Base-by-base conservation (phyloP, 305 asterid species). In the Solanum hybrid region DNA sequence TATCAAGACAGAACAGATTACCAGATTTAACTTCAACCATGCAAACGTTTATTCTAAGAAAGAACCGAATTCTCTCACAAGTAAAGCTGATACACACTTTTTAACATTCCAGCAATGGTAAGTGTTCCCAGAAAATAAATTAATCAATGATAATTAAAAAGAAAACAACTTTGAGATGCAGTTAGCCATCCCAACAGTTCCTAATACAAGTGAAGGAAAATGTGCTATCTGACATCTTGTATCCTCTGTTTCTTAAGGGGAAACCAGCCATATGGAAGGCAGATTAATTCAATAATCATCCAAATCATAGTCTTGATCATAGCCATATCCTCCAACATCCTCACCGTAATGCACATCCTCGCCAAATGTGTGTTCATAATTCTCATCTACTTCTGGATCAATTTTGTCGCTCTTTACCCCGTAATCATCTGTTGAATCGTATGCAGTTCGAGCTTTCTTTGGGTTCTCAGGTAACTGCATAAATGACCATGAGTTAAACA, bases 391-490 rank as follows among this genome's bases (percentile, higher is more conserved):
- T 85, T 86, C 92, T 29, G 87, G 73, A 75, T 92, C 92, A 22
- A 87, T 79, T 77, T 73, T 84, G 27, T 69, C 37, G 34, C 87
- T 42, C 88, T 75, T 35, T 24, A 89, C 32, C 82, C 19, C 6
- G 32, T 60, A 34, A 13, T 90, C 90, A 11, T 91, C 75, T 3
- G 69, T 32, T 27, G 87, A 88, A 5, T 26, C 8, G 31, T 66
- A 84, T 24, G 42, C 2, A 24, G 88, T 87, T 82, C 91, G 92
- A 26, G 37, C 91, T 89, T 90, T 94, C 93, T 93, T 91, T 51
- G 87, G 27, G 73, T 34, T 89, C 85, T 87, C 94, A 4, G 91
- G 45, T 85, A 71, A 94, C 93, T 89, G 93, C 90, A 76, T 88
- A 17, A 35, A 90, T 51, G 78, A 88, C 72, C 73, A 45, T 40